Base-by-base conservation (phyloP, 2,329 filamentous ascomycete species). In the Pestalotiopsis sp. region DNA sequence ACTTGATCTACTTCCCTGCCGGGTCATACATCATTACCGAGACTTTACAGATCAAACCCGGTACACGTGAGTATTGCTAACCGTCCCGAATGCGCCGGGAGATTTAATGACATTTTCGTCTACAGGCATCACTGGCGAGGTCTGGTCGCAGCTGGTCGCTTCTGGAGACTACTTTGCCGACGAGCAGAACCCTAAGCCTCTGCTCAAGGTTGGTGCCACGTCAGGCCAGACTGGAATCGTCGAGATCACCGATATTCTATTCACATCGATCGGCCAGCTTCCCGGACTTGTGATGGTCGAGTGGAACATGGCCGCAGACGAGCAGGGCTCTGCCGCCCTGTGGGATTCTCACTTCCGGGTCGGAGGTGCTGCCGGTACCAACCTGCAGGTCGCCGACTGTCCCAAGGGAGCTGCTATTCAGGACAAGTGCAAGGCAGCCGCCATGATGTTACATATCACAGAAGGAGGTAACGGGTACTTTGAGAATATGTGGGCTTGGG, bases 311-410 rank as follows among this genome's bases (percentile, higher is more conserved):
- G 83, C 83, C 14, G 85, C 83, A n/a, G 74, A 79, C 71, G 79
- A 68, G 66, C 84, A 85, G 72, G 90, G 89, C 45, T 13, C 73
- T 0, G 73, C 73, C 1, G 74, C 69, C 3, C 52, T 93, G 82
- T 94, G 91, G 91, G 92, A 95, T 75, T 87, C 89, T 13, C 92
- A 95, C 79, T 85, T 92, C 78, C 90, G 92, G 73, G 86, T 95
- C 69, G 92, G 92, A 72, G 92, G 92, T n/a, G 88, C 87, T 25
- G 85, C 86, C 2, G 92, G 92, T 52, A 91, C 91, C 17, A 80
- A 89, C 66, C 84, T 94, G 9, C 88, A 90, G 75, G 85, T 86
- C 27, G 83, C 87, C 74, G 86, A 83, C 23, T 93, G 92, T 69
- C 87, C 88, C 4, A 81, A 82, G 58, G 73, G 11, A 13, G 45